Evolutionary conservation across 2,329 filamentous ascomycete species (phyloP).

Genomic region (Lecanosticta acicola): DNA sequence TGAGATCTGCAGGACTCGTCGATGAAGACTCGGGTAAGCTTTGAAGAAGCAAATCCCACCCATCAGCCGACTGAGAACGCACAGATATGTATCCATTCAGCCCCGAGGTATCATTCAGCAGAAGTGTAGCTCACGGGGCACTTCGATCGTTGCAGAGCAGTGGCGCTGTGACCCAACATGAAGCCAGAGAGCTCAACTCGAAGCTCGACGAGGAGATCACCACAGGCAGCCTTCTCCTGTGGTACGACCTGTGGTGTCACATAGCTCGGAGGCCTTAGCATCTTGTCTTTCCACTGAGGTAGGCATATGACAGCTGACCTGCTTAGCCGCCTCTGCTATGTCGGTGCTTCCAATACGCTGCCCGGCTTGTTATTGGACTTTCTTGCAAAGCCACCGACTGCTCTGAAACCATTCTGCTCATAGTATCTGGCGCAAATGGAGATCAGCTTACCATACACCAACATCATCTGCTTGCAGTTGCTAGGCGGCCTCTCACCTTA

Average conservation of each 20-base stretch:
- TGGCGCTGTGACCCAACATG: slow-evolving; percentile 4
- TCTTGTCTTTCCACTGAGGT: not conserved
- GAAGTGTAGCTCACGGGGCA: slow-evolving; percentile 8
- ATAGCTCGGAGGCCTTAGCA: slow-evolving; percentile 13
- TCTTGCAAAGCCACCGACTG: not conserved
- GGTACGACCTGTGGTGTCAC: slow-evolving; percentile 22
- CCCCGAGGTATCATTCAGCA: slow-evolving; percentile 15
- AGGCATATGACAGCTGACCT: not conserved
- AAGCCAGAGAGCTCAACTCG: slow-evolving; percentile 1
- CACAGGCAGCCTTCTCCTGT: slow-evolving; percentile 10
- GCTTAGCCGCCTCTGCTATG: not conserved
- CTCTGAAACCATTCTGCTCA: not conserved
- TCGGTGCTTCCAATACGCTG: not conserved
- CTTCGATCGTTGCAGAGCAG: slow-evolving; percentile 7
- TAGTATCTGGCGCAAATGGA: not conserved
- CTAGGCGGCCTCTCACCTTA: slow-evolving; percentile 8
- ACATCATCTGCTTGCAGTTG: too few species aligned
- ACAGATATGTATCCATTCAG: slow-evolving; percentile 11
- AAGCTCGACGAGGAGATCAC: slow-evolving; percentile 14
- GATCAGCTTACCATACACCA: not conserved
- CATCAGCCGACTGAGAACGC: slow-evolving; percentile 3
- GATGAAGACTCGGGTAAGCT: slow-evolving; percentile 10
- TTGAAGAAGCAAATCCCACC: not conserved
- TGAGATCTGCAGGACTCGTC: slow-evolving; percentile 6
- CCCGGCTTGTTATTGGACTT: not conserved